Evolutionary conservation across 139 green algal genomes (phyloP).

Genomic region (Mesotaenium endlicherianum): DNA sequence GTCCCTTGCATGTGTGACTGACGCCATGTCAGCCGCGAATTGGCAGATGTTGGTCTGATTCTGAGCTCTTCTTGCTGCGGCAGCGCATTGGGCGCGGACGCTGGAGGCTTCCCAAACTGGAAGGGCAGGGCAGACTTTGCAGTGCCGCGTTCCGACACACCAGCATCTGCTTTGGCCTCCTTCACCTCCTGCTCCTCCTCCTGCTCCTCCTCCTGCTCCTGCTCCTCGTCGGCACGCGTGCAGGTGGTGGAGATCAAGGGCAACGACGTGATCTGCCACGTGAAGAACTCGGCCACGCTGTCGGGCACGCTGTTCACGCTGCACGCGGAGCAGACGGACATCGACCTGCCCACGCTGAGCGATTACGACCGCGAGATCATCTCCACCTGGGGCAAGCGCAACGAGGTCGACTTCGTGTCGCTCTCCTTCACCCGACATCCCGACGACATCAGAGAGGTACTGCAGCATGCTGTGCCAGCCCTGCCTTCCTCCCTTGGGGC

Average conservation of each 20-base stretch:
- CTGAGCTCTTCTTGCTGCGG: too few species aligned
- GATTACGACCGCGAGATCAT: constrained; percentile 92
- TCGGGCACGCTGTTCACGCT: constrained; percentile 84
- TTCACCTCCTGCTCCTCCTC: background rate
- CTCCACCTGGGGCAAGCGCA: constrained; percentile 85
- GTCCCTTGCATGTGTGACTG: too few species aligned
- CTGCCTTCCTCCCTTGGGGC: background rate
- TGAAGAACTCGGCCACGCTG: constrained; percentile 94
- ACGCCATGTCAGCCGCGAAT: too few species aligned
- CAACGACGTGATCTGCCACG: constrained; percentile 70
- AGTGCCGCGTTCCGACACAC: too few species aligned
- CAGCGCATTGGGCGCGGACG: too few species aligned
- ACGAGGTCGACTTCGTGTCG: constrained; percentile 97
- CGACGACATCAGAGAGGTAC: constrained; percentile 82
- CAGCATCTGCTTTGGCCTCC: background rate
- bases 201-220: background rate
- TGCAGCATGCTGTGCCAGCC: constrained; percentile 38
- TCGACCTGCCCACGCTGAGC: constrained; percentile 89
- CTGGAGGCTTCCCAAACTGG: too few species aligned
- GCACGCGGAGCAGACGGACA: constrained; percentile 24
- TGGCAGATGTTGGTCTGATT: too few species aligned
- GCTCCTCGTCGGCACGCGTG: background rate
- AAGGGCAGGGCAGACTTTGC: too few species aligned
- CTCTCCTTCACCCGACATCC: constrained; percentile 97
- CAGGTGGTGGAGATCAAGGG: constrained; percentile 38